phyloP scores from a whole-genome alignment of 140 eudicot genomes.

The Anethum foeniculum region DNA sequence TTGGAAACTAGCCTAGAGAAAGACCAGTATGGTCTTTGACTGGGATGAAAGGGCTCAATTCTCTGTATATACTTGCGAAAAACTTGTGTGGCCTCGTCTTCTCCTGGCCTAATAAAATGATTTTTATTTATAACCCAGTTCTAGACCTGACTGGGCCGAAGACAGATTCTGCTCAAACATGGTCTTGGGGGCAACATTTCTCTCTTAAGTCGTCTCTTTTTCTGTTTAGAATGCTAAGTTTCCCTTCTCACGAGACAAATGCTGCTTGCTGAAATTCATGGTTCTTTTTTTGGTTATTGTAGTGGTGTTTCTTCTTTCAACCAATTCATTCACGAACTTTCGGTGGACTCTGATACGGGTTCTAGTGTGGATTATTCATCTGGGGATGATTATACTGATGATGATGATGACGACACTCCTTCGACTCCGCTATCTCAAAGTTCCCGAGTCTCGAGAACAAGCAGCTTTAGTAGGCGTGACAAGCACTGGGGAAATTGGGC shows the following conservation, averaged over 20 bases:
- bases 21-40: not conserved
- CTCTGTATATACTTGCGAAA: not conserved
- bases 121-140: not conserved
- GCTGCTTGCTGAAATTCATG: constrained; percentile 12
- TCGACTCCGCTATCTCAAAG: constrained; percentile 53
- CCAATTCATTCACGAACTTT: constrained; percentile 70
- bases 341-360: constrained; percentile 66
- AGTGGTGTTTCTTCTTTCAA: constrained; percentile 96
- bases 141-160: not conserved
- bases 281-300: constrained; percentile 16
- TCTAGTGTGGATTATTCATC: constrained; percentile 61
- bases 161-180: not conserved
- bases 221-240: not conserved
- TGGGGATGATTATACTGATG: constrained; percentile 63
- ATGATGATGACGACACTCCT: constrained; percentile 35
- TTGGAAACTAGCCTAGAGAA: not conserved
- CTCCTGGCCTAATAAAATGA: not conserved
- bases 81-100: not conserved
- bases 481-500: constrained; percentile 30
- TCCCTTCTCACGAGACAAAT: not conserved
- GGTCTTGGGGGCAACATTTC: not conserved
- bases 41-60: not conserved
- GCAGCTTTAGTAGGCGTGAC: constrained; percentile 45
- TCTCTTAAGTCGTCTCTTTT: not conserved
- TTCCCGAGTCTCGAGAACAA: constrained; percentile 42